Evolutionary conservation across 345 rosid genomes (phyloP).

Genomic region (Microthlaspi erraticum): DNA sequence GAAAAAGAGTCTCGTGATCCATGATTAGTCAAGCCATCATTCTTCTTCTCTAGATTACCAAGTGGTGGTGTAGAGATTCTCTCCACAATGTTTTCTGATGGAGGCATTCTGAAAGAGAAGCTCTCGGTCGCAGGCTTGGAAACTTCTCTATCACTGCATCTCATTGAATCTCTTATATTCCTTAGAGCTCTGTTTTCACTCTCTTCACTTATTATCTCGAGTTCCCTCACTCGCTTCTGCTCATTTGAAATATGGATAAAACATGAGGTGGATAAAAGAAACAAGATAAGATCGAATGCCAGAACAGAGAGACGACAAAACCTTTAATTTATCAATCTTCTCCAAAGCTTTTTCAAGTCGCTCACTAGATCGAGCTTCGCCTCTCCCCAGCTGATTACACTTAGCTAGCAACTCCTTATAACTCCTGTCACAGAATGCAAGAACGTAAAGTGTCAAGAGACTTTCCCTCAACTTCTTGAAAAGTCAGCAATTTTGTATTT

Average conservation of each 20-base stretch:
- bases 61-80: constrained; percentile 34
- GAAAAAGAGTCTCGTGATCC: constrained; percentile 14
- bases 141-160: constrained; percentile 33
- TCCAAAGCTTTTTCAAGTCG: constrained; percentile 79
- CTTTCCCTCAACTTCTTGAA: constrained; percentile 9
- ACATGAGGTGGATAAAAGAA: constrained; percentile 7
- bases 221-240: constrained; percentile 72
- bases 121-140: constrained; percentile 19
- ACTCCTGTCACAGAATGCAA: constrained; percentile 55
- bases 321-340: constrained; percentile 74
- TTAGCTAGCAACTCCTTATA: constrained; percentile 88
- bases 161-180: constrained; percentile 59
- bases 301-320: constrained; percentile 24
- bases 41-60: constrained; percentile 42
- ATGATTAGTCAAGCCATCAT: constrained; percentile 38
- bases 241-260: background rate
- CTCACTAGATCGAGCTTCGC: constrained; percentile 69
- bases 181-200: constrained; percentile 71
- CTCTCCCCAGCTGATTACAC: constrained; percentile 89
- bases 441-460: too few species aligned
- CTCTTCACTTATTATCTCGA: constrained; percentile 62
- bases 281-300: constrained; percentile 6
- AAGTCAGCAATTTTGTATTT: background rate
- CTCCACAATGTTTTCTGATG: constrained; percentile 37
- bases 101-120: constrained; percentile 37